Evolutionary conservation across 345 rosid genomes (phyloP), one percentile per base, ranked within the genome.

Genomic region (Ailanthus altissimus): DNA sequence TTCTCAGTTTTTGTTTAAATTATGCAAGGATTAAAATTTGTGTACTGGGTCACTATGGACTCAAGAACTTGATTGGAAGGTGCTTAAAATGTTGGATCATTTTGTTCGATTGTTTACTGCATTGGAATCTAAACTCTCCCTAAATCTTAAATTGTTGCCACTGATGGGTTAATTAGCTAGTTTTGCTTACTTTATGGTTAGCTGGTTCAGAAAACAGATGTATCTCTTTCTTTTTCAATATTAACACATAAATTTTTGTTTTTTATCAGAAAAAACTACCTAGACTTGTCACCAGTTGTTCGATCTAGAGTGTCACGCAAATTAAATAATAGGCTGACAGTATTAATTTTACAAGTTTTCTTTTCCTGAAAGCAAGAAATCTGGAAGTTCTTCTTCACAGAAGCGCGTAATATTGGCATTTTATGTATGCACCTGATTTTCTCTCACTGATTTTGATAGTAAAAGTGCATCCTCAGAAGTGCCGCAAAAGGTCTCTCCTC

Each of bases 401-500:
- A 46, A 71, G 69, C 50, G 14, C 75, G 36, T 56, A 28, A 51
- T 32, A 67, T 56, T 32, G 53, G 62, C n/a, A 67, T 26, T 65
- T 42, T 51, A 14, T 74, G 2, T 10, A 3, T 20, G 45, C 74
- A 23, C 21, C 46, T 80, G 75, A 43, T 71, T 67, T 42, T 64
- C 43, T 32, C 62, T 63, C 20, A 64, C 63, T 20, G 3, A 59
- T 73, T 53, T 72, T 80, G 78, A 70, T 75, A 66, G 78, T 89
- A 92, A 93, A 78, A 82, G 83, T 65, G 86, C 84, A 75, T 82
- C 92, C 67, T 85, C 85, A 8, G 97, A 91, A 73, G 97, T 82
- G 68, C 91, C 97, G 3, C 89, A 81, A 84, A 91, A 84, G 85
- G 87, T 83, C 75, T 91, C 97, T 84, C 94, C 93, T 69, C 88